Conservation (phyloP, 805 yeast genomes). For the Pichia membranifaciens region DNA sequence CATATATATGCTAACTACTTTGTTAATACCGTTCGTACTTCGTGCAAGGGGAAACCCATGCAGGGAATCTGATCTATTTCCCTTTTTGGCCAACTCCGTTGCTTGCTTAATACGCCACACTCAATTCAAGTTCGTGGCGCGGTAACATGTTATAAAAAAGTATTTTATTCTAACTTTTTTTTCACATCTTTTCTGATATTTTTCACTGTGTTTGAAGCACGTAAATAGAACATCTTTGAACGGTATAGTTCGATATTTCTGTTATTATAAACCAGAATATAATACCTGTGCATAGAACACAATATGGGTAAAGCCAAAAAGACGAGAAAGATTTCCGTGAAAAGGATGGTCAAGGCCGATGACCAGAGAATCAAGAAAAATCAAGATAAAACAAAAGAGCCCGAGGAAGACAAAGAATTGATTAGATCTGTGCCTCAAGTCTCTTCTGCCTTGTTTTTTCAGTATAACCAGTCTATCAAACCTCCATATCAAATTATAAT, state of each 20-base stretch:
- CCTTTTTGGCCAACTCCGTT: slow-evolving; percentile 3
- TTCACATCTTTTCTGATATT: neutral
- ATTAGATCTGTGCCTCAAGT: slow-evolving; percentile 83
- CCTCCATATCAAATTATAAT: slow-evolving; percentile 97
- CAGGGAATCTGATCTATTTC: neutral
- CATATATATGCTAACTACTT: no score
- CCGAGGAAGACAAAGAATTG: slow-evolving; percentile 67
- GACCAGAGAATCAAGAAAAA: slow-evolving; percentile 56
- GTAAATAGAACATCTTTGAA: no score
- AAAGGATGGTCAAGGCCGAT: slow-evolving; percentile 70
- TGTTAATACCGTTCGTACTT: no score
- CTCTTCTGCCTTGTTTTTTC: slow-evolving; percentile 91
- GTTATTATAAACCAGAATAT: neutral
- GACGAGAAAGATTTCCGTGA: slow-evolving; percentile 95
- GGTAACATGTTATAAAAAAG: no score
- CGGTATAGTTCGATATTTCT: no score
- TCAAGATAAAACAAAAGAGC: slow-evolving; percentile 32
- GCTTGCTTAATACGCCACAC: neutral
- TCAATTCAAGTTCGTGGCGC: no score
- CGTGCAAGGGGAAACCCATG: neutral
- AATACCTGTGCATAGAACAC: neutral
- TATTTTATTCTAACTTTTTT: slow-evolving; percentile 3
- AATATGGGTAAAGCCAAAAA: slow-evolving; percentile 96
- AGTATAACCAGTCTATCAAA: slow-evolving; percentile 85
- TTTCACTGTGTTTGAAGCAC: neutral